Conservation (phyloP, 306 rosid genomes). For the Rubus idaeus region DNA sequence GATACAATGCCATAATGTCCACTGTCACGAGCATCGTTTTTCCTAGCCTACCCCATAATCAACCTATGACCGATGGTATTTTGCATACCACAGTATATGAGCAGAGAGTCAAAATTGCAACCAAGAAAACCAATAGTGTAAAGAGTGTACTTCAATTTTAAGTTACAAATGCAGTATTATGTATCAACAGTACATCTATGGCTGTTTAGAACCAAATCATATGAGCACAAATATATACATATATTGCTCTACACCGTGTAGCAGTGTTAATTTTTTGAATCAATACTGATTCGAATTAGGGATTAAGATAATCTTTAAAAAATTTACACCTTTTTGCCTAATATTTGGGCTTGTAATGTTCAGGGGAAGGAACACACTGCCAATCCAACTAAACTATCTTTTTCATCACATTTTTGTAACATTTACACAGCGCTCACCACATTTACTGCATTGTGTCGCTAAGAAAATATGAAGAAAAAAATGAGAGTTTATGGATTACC, state of each 20-base stretch:
- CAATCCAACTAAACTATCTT: background rate
- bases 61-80: background rate
- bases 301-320: too few relatives aligned
- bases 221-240: background rate
- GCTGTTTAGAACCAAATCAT: background rate
- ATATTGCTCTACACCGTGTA: too few relatives aligned
- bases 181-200: too few relatives aligned
- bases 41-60: background rate
- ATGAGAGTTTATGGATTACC: constrained; percentile 34
- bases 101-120: background rate
- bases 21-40: background rate
- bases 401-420: background rate
- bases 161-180: background rate
- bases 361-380: background rate
- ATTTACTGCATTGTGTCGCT: background rate
- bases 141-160: background rate
- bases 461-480: background rate
- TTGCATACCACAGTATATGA: background rate
- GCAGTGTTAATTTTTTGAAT: background rate
- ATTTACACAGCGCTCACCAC: background rate
- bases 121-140: background rate
- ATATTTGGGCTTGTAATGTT: background rate
- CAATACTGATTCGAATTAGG: background rate
- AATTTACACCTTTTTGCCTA: too few relatives aligned
- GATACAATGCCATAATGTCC: background rate